A percentile compares a stretch with the other conserved stretches of the same genome.
phyloP scores from a whole-genome alignment of 2,329 filamentous ascomycete genomes.

The Exophiala mesophila region DNA sequence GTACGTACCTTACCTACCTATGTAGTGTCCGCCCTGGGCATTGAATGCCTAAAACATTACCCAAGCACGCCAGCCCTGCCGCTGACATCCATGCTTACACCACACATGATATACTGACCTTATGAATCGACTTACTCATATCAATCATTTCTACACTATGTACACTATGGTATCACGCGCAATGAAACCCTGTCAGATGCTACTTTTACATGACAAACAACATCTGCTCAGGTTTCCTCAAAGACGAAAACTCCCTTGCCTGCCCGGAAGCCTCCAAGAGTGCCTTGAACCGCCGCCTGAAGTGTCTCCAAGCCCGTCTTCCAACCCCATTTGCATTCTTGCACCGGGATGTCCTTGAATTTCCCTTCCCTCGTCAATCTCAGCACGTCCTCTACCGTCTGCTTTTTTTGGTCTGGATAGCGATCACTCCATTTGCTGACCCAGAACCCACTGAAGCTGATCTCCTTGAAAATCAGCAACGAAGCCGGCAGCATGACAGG shows the following conservation, averaged over 20 bases:
- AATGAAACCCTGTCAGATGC: too few species aligned
- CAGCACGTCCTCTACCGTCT: slow-evolving; percentile 80
- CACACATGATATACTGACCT: too few species aligned
- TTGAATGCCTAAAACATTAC: too few species aligned
- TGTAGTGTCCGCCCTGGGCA: too few species aligned
- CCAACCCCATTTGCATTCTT: slow-evolving; percentile 77
- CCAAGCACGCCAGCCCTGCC: too few species aligned
- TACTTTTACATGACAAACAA: too few species aligned
- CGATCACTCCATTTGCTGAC: slow-evolving; percentile 80
- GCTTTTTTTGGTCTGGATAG: slow-evolving; percentile 67
- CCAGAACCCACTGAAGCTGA: slow-evolving; percentile 91
- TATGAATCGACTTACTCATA: too few species aligned
- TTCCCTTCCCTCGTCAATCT: slow-evolving; percentile 67
- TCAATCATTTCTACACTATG: too few species aligned
- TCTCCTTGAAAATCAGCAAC: slow-evolving; percentile 86
- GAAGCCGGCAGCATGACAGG: slow-evolving; percentile 76
- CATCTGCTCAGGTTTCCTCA: slow-evolving; percentile 38
- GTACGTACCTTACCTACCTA: too few species aligned
- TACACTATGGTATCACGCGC: too few species aligned
- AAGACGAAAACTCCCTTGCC: slow-evolving; percentile 92
- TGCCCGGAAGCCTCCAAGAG: slow-evolving; percentile 73
- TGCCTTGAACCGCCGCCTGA: slow-evolving; percentile 71
- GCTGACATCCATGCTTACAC: too few species aligned
- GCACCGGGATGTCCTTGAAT: slow-evolving; percentile 79
- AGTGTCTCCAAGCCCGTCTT: slow-evolving; percentile 68